Conservation (phyloP, 192 early-diverging fungal species). For the Coemansia asiatica region DNA sequence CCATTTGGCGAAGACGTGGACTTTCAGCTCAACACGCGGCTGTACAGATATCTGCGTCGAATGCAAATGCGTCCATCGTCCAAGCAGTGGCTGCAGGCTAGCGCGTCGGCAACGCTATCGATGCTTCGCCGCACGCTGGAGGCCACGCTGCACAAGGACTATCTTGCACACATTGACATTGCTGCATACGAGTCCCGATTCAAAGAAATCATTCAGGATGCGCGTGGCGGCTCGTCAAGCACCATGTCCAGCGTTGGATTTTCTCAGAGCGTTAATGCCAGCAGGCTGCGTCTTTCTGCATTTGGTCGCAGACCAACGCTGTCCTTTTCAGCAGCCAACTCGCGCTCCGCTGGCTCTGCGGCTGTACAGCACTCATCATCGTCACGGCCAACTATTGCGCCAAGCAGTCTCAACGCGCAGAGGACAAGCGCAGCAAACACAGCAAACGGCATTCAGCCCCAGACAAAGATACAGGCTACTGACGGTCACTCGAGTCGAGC, state of each 20-base stretch:
- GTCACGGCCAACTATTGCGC: background rate
- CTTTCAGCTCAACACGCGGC: slow-evolving; percentile 30
- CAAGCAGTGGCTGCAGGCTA: slow-evolving; percentile 47
- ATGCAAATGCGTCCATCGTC: slow-evolving; percentile 33
- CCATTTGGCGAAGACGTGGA: slow-evolving; percentile 45
- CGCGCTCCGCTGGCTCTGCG: background rate
- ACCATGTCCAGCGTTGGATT: slow-evolving; percentile 7
- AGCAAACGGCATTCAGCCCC: too few relatives aligned
- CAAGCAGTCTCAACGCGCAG: background rate
- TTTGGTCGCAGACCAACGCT: slow-evolving; percentile 33
- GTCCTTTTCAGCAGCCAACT: background rate
- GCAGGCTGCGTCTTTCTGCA: slow-evolving; percentile 20
- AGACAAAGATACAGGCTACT: background rate
- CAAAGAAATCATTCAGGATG: slow-evolving; percentile 16
- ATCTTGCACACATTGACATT: slow-evolving; percentile 37
- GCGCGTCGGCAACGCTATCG: slow-evolving; percentile 44
- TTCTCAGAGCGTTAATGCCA: background rate
- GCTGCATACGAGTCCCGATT: slow-evolving; percentile 19
- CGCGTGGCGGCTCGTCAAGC: slow-evolving; percentile 11
- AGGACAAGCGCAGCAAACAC: background rate
- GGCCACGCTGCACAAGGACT: slow-evolving; percentile 20
- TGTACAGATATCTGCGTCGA: slow-evolving; percentile 38
- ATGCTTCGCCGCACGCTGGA: slow-evolving; percentile 38
- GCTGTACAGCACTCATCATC: background rate
- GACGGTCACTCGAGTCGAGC: background rate